Base-by-base conservation (phyloP, 192 early-diverging fungal genomes). In the Coemansia sp. region DNA sequence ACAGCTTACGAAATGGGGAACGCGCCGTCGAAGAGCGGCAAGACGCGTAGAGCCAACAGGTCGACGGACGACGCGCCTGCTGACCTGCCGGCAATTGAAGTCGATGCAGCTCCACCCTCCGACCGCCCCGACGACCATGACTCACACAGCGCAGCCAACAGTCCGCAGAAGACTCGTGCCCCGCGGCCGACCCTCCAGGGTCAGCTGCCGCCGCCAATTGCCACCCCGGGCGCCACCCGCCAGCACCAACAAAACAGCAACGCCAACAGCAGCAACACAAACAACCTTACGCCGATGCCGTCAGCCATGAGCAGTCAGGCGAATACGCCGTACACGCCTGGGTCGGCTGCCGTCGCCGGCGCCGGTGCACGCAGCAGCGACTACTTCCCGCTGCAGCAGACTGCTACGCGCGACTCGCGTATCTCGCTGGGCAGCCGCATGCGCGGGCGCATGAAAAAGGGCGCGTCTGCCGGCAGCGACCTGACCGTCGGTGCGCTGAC, bases 331-430 rank as follows among this genome's bases (percentile, higher is more conserved):
- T 66, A 62, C 51, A 69, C 66, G 55, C 67, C 73, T 17, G 66
- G 66, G 19, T 64, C 71, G 18, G 27, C 54, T 2, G 27, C 27
- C 27, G 27, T 2, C 7, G 27, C 4, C 27, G 27, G 27, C 27
- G 27, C 4, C 33, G 45, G 47, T 9, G 60, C 47, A 7, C 53
- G 63, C 2, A 22, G 55, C 50, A 48, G 58, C 59, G 73, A 76
- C 59, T 76, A 76, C 48, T 76, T 76, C 23, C 74, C 74, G 34
- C 61, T 78, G 49, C 68, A 70, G 34, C 41, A 62, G 25, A 67
- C 74, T 1, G 50, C 45, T 18, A 78, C 75, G 18, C 64, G 75
- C 51, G 75, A 78, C 59, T 78, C 75, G 61, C 68, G 75, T 12
- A 71, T 67, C 34, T 71, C 75, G 62, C 64, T 78, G 39, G 67